Conservation (phyloP, 345 rosid species). For the Durio zibethinus region DNA sequence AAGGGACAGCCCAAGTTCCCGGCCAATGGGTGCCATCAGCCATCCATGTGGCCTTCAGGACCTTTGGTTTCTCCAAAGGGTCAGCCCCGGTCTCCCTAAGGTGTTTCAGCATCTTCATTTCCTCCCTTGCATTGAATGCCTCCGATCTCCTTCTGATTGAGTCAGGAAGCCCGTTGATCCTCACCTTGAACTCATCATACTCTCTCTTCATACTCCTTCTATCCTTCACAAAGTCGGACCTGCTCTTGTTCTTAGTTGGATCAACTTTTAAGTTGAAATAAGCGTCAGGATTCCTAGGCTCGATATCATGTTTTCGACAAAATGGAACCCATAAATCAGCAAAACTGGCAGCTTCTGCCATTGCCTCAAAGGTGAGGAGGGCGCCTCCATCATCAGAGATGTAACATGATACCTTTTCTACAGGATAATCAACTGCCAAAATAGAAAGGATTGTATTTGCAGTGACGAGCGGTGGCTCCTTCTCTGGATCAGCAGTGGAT, state of each 20-base stretch:
- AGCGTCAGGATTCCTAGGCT: constrained; percentile 82
- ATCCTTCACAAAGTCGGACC: constrained; percentile 83
- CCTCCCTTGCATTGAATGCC: constrained; percentile 95
- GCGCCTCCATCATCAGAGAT: constrained; percentile 94
- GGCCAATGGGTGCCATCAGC: constrained; percentile 99
- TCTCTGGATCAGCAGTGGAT: constrained; percentile 93
- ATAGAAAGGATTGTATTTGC: constrained; percentile 92
- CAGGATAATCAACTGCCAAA: constrained; percentile 83
- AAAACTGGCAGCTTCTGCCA: constrained; percentile 97
- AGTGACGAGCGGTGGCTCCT: constrained; percentile 85
- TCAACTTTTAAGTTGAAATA: constrained; percentile 78
- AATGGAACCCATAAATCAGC: constrained; percentile 96
- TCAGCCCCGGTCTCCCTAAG: constrained; percentile 74
- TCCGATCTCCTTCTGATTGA: constrained; percentile 90
- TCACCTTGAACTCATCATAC: constrained; percentile 90
- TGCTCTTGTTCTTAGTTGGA: constrained; percentile 86
- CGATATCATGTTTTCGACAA: constrained; percentile 81
- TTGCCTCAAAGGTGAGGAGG: constrained; percentile 89
- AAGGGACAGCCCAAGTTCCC: constrained; percentile 61
- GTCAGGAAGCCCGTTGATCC: constrained; percentile 85
- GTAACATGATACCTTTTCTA: constrained; percentile 78
- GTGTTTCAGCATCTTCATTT: constrained; percentile 83
- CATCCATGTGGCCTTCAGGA: constrained; percentile 94
- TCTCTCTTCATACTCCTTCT: constrained; percentile 80
- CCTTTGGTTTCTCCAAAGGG: constrained; percentile 61